phyloP scores from a whole-genome alignment of 768 basidiomycete genomes.

The Suillus alpinus region DNA sequence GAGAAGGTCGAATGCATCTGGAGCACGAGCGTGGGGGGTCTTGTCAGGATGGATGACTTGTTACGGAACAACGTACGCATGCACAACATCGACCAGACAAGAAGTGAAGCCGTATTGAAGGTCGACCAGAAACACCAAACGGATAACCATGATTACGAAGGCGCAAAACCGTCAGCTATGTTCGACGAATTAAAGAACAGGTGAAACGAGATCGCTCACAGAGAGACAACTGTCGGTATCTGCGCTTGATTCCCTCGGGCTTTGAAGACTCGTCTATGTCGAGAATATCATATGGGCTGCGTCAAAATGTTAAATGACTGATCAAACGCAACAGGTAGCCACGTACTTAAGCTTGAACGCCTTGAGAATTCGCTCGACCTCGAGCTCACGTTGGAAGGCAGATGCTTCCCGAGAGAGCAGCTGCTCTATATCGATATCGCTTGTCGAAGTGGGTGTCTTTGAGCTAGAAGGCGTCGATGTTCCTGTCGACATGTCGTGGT shows the following conservation, averaged over 20 bases:
- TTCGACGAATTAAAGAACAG: not conserved
- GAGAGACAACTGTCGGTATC: conserved; percentile 80
- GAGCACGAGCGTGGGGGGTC: conserved; percentile 80
- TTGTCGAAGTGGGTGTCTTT: conserved; percentile 15
- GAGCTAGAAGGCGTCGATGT: conserved; percentile 15
- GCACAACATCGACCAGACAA: conserved; percentile 10
- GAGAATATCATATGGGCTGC: conserved; percentile 91
- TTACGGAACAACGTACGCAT: conserved; percentile 41
- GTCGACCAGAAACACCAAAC: not conserved
- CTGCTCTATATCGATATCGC: conserved; percentile 71
- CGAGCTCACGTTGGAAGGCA: conserved; percentile 82
- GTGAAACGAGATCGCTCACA: conserved; percentile 48
- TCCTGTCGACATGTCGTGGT: conserved; percentile 19
- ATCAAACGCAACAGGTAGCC: not conserved
- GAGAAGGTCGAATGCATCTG: conserved; percentile 90
- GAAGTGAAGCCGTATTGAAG: not conserved
- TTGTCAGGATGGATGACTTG: conserved; percentile 99
- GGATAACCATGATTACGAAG: conserved; percentile 2
- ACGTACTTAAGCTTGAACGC: conserved; percentile 95
- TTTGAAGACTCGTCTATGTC: conserved; percentile 71
- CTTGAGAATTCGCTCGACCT: conserved; percentile 88
- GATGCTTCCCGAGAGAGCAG: conserved; percentile 77
- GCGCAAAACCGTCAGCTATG: conserved; percentile 1
- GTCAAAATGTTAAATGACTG: not conserved
- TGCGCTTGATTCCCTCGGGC: conserved; percentile 85